phyloP scores from a whole-genome alignment of 306 rosid species.

The Hylodesmum podocarpum region DNA sequence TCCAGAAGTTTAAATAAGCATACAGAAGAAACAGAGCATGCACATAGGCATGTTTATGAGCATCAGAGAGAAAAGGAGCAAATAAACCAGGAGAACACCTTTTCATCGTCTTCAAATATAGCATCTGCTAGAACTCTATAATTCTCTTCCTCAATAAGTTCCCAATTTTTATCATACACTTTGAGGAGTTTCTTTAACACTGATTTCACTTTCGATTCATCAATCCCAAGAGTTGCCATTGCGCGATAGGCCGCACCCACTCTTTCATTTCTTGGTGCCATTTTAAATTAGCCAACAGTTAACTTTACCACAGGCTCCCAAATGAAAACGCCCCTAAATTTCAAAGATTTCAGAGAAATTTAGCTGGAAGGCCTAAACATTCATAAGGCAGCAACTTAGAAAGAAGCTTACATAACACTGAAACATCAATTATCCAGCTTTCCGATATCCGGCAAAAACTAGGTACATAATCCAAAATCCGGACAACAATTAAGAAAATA shows the following conservation, averaged over 20 bases:
- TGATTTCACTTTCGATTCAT: constrained; percentile 64
- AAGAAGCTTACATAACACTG: neutral
- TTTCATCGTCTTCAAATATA: constrained; percentile 74
- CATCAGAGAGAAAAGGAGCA: neutral
- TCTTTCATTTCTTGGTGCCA: constrained; percentile 68
- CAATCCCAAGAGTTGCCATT: constrained; percentile 67
- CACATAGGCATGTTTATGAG: neutral
- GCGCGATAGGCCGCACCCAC: constrained; percentile 61
- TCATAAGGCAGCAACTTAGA: neutral
- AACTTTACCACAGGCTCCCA: constrained; percentile 29
- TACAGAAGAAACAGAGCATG: neutral
- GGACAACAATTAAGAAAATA: neutral
- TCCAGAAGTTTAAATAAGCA: constrained; percentile 9
- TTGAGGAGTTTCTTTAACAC: constrained; percentile 71
- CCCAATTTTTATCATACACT: constrained; percentile 87
- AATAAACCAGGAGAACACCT: constrained; percentile 41
- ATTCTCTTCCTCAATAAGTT: constrained; percentile 79
- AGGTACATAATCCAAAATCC: neutral
- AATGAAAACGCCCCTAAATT: constrained; percentile 20
- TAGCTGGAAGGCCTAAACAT: neutral
- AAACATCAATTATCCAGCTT: neutral
- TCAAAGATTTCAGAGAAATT: constrained; percentile 21
- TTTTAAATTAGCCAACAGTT: constrained; percentile 35
- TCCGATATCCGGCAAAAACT: neutral
- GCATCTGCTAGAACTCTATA: constrained; percentile 89